phyloP scores from a whole-genome alignment of 2,329 filamentous ascomycete genomes.

The Cercospora sojina region DNA sequence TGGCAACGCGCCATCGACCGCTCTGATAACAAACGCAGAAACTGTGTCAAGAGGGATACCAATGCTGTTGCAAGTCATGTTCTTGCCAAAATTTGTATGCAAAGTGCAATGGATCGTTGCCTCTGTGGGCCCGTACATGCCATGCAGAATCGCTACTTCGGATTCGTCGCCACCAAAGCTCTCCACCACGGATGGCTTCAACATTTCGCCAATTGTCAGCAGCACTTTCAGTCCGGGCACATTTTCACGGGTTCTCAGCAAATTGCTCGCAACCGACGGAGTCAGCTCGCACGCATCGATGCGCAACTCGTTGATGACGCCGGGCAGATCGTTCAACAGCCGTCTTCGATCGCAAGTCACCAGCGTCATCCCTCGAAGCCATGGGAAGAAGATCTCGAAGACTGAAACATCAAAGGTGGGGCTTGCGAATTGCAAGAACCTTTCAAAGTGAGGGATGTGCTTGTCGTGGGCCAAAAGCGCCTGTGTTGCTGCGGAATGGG shows the following conservation, averaged over 20 bases:
- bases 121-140: constrained; percentile 93
- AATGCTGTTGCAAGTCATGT: constrained; percentile 65
- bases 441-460: constrained; percentile 71
- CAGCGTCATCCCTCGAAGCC: constrained; percentile 71
- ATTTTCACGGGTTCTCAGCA: constrained; percentile 65
- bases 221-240: constrained; percentile 69
- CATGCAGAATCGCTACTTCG: constrained; percentile 69
- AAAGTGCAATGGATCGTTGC: constrained; percentile 87
- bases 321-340: constrained; percentile 73
- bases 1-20: constrained; percentile 2
- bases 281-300: constrained; percentile 87
- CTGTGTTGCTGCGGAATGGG: constrained; percentile 77
- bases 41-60: constrained; percentile 78
- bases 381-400: constrained; percentile 90
- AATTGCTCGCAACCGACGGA: constrained; percentile 77
- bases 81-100: constrained; percentile 60
- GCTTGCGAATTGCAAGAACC: constrained; percentile 88
- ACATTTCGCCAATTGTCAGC: constrained; percentile 90
- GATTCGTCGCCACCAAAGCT: constrained; percentile 68
- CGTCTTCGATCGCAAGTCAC: constrained; percentile 66
- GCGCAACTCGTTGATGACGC: constrained; percentile 61
- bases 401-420: constrained; percentile 93
- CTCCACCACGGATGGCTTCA: constrained; percentile 70
- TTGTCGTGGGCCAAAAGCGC: constrained; percentile 77
- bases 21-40: constrained; percentile 66